A percentile compares a stretch with the other conserved stretches of the same genome.
These are phyloP conservation scores for Pochonia chlamydosporia DNA, from an alignment of 2,329 filamentous ascomycete species.

Conservation along the genomic window DNA sequence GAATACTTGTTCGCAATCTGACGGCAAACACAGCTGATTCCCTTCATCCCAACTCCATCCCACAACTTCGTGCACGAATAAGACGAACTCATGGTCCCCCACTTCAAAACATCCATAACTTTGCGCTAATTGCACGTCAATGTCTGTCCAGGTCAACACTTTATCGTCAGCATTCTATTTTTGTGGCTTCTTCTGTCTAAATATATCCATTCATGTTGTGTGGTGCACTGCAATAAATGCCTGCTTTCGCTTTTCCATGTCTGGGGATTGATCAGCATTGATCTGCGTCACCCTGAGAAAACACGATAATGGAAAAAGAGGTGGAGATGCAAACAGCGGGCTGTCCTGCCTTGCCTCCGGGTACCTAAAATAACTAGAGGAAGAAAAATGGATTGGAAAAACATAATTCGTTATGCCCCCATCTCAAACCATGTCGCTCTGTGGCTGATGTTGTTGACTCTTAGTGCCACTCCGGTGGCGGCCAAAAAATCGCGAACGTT, in stretches of 20 bases:
- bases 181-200: not conserved
- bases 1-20: too few relatives aligned
- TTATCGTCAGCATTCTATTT: not conserved
- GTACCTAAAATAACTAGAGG: too few relatives aligned
- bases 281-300: not conserved
- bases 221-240: not conserved
- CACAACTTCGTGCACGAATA: too few relatives aligned
- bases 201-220: not conserved
- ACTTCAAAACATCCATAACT: too few relatives aligned
- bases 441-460: slow-evolving; percentile 13
- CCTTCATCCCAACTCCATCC: too few relatives aligned
- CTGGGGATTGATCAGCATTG: not conserved
- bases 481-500: slow-evolving; percentile 22
- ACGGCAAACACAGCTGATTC: too few relatives aligned
- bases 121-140: too few relatives aligned
- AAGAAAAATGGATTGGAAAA: not conserved
- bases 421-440: slow-evolving; percentile 2
- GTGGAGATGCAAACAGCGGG: not conserved
- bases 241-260: not conserved
- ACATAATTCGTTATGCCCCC: not conserved
- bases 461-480: slow-evolving; percentile 24
- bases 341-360: too few relatives aligned
- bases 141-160: too few relatives aligned
- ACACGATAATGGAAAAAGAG: not conserved
- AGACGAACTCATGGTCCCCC: too few relatives aligned